Evolutionary conservation across 108 stramenopile species (phyloP).

Genomic region (Cyclotella distinguenda): DNA sequence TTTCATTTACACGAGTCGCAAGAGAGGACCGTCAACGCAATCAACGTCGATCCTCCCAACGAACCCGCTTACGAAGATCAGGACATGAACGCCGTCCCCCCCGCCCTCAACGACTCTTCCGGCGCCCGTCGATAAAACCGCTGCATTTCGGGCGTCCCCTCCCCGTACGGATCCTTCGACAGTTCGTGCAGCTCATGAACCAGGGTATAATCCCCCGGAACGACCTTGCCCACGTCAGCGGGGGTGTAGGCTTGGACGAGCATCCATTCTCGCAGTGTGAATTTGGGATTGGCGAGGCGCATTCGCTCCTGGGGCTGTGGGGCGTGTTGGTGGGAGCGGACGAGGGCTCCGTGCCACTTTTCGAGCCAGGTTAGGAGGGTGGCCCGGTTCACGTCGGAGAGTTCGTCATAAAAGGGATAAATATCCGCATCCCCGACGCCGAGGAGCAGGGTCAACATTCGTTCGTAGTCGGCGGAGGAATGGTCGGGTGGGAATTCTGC

Average conservation of each 20-base stretch:
- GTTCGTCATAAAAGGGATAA: conserved; percentile 69
- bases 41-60: too few relatives aligned
- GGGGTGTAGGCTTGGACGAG: conserved; percentile 82
- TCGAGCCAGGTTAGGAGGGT: conserved; percentile 57
- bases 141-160: conserved; percentile 58
- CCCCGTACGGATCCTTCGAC: conserved; percentile 70
- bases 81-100: conserved; percentile 88
- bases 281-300: conserved; percentile 73
- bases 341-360: conserved; percentile 65
- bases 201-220: conserved; percentile 55
- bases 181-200: conserved; percentile 67
- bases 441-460: conserved; percentile 58
- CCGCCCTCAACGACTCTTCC: conserved; percentile 57
- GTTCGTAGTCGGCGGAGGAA: conserved; percentile 47
- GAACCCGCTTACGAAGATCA: conserved; percentile 74
- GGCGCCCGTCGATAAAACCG: conserved; percentile 76
- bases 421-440: conserved; percentile 44
- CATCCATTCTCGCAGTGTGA: conserved; percentile 85
- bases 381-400: conserved; percentile 43
- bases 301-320: conserved; percentile 51
- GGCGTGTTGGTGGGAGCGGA: conserved; percentile 17
- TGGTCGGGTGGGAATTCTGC: conserved; percentile 40
- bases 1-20: too few relatives aligned
- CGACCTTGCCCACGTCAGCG: conserved; percentile 50
- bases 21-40: too few relatives aligned